phyloP scores from a whole-genome alignment of 805 yeast species.

The Candida saitoana region DNA sequence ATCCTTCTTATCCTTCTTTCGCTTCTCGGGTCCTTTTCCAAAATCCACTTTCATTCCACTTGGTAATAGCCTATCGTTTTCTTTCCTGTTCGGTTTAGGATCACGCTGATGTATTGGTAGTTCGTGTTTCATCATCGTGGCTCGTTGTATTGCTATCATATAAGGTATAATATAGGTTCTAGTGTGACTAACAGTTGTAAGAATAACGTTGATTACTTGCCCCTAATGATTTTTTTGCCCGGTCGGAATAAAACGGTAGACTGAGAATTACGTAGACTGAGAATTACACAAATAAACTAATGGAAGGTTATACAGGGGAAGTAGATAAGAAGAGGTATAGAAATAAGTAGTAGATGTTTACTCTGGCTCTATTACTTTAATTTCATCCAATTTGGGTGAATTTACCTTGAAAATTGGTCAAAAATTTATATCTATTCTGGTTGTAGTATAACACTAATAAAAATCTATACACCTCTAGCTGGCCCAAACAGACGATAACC shows the following conservation, averaged over 20 bases:
- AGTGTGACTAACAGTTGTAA: background rate
- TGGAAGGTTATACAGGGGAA: no score
- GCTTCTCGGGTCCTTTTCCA: conserved; percentile 16
- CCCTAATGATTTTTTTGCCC: conserved; percentile 6
- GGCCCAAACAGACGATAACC: conserved; percentile 18
- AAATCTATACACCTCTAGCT: no score
- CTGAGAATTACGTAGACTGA: background rate
- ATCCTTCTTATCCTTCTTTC: conserved; percentile 1
- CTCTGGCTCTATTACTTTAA: no score
- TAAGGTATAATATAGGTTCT: background rate
- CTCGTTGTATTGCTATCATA: conserved; percentile 4
- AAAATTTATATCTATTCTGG: no score
- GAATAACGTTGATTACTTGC: conserved; percentile 1
- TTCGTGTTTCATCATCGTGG: conserved; percentile 32
- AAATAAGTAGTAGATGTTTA: no score
- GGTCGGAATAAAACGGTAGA: no score
- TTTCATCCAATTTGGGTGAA: background rate
- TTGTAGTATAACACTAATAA: no score
- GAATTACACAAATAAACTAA: background rate
- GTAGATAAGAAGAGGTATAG: no score
- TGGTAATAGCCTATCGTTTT: conserved; percentile 21
- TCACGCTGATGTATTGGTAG: conserved; percentile 24
- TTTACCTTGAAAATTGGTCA: background rate
- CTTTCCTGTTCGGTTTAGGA: conserved; percentile 5
- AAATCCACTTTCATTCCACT: conserved; percentile 29